phyloP scores from a whole-genome alignment of 2,329 filamentous ascomycete genomes.

The Colletotrichum orbiculare region DNA sequence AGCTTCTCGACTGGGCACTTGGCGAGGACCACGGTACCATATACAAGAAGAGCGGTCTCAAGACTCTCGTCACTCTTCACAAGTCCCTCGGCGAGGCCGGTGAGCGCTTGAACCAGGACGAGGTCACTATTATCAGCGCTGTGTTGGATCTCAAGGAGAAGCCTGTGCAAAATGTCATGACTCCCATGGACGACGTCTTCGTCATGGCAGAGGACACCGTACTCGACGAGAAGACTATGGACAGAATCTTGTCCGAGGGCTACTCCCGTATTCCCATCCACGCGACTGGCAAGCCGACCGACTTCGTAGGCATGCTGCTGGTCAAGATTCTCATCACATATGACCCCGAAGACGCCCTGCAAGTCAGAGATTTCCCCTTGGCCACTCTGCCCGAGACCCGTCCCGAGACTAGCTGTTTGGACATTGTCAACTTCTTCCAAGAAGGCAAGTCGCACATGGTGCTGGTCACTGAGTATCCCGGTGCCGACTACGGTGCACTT shows the following conservation, averaged over 20 bases:
- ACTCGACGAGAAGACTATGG: constrained; percentile 93
- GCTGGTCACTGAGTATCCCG: constrained; percentile 87
- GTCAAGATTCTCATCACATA: constrained; percentile 99
- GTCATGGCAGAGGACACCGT: constrained; percentile 96
- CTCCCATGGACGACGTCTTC: constrained; percentile 97
- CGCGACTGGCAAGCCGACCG: constrained; percentile 81
- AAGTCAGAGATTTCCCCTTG: constrained; percentile 89
- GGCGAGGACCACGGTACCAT: constrained; percentile 91
- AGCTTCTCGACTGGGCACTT: constrained; percentile 91
- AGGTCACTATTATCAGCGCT: constrained; percentile 98
- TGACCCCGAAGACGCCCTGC: constrained; percentile 90
- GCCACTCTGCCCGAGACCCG: constrained; percentile 95
- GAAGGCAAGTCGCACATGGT: constrained; percentile 99
- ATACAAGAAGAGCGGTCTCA: constrained; percentile 98
- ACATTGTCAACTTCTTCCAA: constrained; percentile 99
- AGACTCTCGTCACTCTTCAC: constrained; percentile 95
- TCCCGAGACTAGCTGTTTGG: constrained; percentile 94
- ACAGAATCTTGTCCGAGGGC: constrained; percentile 89
- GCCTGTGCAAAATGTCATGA: constrained; percentile 95
- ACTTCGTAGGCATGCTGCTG: constrained; percentile 97
- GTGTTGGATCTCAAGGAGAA: constrained; percentile 97
- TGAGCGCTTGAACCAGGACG: constrained; percentile 93
- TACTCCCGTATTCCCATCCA: constrained; percentile 98
- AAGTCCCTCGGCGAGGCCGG: constrained; percentile 88
- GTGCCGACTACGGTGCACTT: constrained; percentile 89